phyloP scores from a whole-genome alignment of 192 early-diverging fungal species.

The Coemansia reversa region DNA sequence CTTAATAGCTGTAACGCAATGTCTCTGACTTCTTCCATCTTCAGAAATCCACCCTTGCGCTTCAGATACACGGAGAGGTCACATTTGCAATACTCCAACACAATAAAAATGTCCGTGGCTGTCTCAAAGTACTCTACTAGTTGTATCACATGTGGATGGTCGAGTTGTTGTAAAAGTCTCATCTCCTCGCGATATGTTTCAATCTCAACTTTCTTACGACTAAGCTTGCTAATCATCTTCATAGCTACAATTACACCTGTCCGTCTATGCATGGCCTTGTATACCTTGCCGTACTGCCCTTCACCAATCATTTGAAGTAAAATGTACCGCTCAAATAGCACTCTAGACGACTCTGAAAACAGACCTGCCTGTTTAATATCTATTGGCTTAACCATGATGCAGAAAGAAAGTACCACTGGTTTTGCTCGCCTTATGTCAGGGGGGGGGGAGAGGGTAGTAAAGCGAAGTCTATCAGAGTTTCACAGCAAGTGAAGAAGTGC shows the following conservation, averaged over 20 bases:
- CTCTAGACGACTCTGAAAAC: constrained; percentile 10
- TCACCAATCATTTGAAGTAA: constrained; percentile 53
- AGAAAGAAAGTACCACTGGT: too few relatives aligned
- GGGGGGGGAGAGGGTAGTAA: too few relatives aligned
- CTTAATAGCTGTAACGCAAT: constrained; percentile 58
- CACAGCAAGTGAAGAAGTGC: too few relatives aligned
- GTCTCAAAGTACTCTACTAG: constrained; percentile 56
- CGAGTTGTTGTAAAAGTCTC: constrained; percentile 47
- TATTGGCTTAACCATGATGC: not conserved
- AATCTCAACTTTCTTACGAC: constrained; percentile 42
- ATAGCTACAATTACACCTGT: constrained; percentile 44
- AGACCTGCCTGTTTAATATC: constrained; percentile 11
- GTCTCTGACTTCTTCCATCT: constrained; percentile 40
- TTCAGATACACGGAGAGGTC: constrained; percentile 47
- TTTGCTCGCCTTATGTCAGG: too few relatives aligned
- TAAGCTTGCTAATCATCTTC: constrained; percentile 50
- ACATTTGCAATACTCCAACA: constrained; percentile 54
- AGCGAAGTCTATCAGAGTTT: too few relatives aligned
- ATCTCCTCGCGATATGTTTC: constrained; percentile 54
- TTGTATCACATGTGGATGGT: constrained; percentile 51
- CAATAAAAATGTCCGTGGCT: constrained; percentile 49
- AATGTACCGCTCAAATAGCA: constrained; percentile 40
- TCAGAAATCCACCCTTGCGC: constrained; percentile 39
- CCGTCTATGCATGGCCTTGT: constrained; percentile 42
- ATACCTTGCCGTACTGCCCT: constrained; percentile 56